Evolutionary conservation across 2,329 filamentous ascomycete species (phyloP).

Genomic region (Huntiella moniliformis): DNA sequence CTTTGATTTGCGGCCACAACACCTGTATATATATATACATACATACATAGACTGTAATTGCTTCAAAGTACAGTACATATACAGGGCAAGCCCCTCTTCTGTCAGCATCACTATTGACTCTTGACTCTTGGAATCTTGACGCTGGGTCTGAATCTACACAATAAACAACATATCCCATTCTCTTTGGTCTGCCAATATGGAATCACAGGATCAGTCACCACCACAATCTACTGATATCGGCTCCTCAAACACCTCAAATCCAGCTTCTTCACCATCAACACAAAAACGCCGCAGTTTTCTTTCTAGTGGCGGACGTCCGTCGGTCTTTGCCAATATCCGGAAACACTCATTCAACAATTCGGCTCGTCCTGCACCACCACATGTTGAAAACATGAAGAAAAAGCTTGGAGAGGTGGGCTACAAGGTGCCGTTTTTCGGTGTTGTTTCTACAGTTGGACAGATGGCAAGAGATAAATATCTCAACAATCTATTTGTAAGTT

Average conservation of each 20-base stretch:
- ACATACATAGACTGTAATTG: no score
- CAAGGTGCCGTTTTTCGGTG: constrained; percentile 9
- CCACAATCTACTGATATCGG: background rate
- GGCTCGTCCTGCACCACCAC: background rate
- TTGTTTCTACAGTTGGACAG: constrained; percentile 10
- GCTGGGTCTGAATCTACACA: no score
- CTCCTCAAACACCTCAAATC: background rate
- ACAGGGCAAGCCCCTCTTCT: no score
- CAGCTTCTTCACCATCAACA: background rate
- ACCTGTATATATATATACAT: no score
- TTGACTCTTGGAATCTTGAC: no score
- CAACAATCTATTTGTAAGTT: constrained; percentile 10
- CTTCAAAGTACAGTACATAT: no score
- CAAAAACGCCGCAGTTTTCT: constrained; percentile 7
- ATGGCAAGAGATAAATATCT: constrained; percentile 6
- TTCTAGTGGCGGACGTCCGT: constrained; percentile 6
- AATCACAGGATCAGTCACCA: constrained; percentile 1
- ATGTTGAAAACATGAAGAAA: no score
- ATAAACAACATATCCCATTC: no score
- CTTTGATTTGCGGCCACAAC: no score
- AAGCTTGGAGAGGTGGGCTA: constrained; percentile 6
- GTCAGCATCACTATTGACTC: no score
- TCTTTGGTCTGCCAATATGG: background rate
- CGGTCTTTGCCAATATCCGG: background rate
- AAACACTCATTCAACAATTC: background rate